Evolutionary conservation across 495 filamentous ascomycete species (phyloP).

Genomic region (Friedmanniomyces simplex): DNA sequence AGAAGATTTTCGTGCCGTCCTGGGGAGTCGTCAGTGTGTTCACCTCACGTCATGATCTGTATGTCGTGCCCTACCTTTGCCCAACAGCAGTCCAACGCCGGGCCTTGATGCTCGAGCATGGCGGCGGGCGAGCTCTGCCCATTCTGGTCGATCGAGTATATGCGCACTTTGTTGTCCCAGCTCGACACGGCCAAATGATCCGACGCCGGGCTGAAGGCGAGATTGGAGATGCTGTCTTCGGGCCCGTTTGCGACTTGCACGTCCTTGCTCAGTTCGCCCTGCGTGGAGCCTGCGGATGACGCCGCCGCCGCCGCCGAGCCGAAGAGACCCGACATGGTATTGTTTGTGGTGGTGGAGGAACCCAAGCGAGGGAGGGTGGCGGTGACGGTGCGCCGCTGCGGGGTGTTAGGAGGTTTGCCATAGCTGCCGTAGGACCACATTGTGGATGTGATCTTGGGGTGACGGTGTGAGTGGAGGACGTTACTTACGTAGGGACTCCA

Average conservation of each 20-base stretch:
- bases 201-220: constrained; percentile 65
- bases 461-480: not conserved
- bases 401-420: not conserved
- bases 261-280: constrained; percentile 86
- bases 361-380: not conserved
- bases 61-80: constrained; percentile 53
- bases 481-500: not conserved
- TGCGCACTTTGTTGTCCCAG: constrained; percentile 90
- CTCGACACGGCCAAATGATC: constrained; percentile 77
- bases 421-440: not conserved
- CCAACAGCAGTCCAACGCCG: constrained; percentile 72
- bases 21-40: constrained; percentile 19
- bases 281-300: constrained; percentile 50
- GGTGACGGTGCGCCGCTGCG: not conserved
- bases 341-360: not conserved
- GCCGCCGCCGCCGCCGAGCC: constrained; percentile 39
- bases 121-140: constrained; percentile 68
- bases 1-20: constrained; percentile 67
- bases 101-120: constrained; percentile 63
- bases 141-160: constrained; percentile 71
- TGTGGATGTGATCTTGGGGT: not conserved
- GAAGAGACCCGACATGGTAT: constrained; percentile 60
- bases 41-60: not conserved
- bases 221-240: constrained; percentile 74
- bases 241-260: constrained; percentile 65